Evolutionary conservation across 306 rosid genomes (phyloP).

Genomic region (Cicer yamashitae): DNA sequence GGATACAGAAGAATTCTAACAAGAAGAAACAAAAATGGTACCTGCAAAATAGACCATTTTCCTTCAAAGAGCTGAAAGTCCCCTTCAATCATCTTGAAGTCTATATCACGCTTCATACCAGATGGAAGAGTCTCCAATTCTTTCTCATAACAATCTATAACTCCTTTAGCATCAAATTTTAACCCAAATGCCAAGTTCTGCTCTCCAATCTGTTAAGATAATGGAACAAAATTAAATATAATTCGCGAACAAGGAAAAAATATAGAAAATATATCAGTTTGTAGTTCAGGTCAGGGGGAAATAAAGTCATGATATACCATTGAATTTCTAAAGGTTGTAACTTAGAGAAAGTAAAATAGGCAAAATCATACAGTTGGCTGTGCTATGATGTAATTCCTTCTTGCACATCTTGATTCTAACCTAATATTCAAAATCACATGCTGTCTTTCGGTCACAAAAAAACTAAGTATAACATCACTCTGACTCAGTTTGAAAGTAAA

Average conservation of each 20-base stretch:
- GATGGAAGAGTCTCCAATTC: conserved; percentile 64
- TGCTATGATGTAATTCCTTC: conserved; percentile 10
- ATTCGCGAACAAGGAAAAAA: conserved; percentile 22
- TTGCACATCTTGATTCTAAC: conserved; percentile 5
- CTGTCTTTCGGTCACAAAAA: conserved; percentile 18
- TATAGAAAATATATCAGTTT: conserved; percentile 5
- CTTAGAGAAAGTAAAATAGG: conserved; percentile 13
- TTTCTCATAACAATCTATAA: conserved; percentile 85
- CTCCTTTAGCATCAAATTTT: conserved; percentile 84
- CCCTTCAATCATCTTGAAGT: conserved; percentile 88
- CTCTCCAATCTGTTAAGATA: conserved; percentile 69
- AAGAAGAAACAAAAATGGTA: conserved; percentile 44
- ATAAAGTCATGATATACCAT: background rate
- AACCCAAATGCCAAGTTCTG: conserved; percentile 85
- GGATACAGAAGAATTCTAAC: conserved; percentile 20
- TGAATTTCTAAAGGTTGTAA: conserved; percentile 30
- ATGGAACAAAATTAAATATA: conserved; percentile 37
- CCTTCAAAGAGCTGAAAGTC: conserved; percentile 89
- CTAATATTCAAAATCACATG: background rate
- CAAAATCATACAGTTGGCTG: conserved; percentile 17
- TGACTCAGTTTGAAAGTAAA: conserved; percentile 17
- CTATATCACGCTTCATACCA: conserved; percentile 75
- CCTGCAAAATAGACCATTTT: conserved; percentile 89
- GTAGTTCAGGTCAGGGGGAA: conserved; percentile 17
- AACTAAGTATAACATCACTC: conserved; percentile 14